These are phyloP conservation scores for Eucalyptus polybractea DNA, from an alignment of 345 rosid species.

Conservation along the genomic window DNA sequence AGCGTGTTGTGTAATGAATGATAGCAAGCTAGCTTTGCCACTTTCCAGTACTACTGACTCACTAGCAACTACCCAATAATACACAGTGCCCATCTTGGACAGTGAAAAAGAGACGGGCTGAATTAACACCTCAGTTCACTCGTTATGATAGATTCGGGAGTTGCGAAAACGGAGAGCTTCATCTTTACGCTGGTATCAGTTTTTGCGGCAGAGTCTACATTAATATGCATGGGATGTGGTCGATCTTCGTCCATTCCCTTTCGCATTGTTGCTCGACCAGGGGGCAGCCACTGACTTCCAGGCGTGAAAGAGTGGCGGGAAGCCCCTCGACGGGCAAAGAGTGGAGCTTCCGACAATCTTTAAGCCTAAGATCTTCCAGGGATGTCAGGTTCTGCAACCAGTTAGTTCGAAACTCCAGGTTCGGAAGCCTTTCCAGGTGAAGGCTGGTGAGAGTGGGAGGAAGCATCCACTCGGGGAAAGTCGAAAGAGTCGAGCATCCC, in stretches of 20 bases:
- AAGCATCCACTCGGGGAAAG: conserved; percentile 4
- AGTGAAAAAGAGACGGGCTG: neutral
- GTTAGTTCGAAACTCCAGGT: neutral
- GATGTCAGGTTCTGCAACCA: conserved; percentile 2
- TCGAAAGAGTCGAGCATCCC: neutral
- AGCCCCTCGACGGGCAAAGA: conserved; percentile 1
- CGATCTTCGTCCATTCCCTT: neutral
- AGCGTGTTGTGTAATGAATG: neutral
- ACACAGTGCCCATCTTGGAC: neutral
- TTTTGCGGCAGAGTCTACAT: neutral
- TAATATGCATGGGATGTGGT: neutral
- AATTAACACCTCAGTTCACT: neutral
- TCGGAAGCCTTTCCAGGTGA: neutral
- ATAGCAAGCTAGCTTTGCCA: neutral
- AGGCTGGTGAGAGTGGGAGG: conserved; percentile 4
- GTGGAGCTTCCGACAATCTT: conserved; percentile 4
- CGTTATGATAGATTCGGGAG: neutral
- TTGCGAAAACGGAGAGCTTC: neutral
- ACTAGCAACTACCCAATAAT: neutral
- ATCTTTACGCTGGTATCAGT: neutral
- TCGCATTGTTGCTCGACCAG: neutral
- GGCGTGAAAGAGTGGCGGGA: neutral
- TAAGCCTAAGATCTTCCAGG: conserved; percentile 2
- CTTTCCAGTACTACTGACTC: neutral
- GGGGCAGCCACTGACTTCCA: neutral